Base-by-base conservation (phyloP, 495 filamentous ascomycete species). In the Evansstolkia leycettana region DNA sequence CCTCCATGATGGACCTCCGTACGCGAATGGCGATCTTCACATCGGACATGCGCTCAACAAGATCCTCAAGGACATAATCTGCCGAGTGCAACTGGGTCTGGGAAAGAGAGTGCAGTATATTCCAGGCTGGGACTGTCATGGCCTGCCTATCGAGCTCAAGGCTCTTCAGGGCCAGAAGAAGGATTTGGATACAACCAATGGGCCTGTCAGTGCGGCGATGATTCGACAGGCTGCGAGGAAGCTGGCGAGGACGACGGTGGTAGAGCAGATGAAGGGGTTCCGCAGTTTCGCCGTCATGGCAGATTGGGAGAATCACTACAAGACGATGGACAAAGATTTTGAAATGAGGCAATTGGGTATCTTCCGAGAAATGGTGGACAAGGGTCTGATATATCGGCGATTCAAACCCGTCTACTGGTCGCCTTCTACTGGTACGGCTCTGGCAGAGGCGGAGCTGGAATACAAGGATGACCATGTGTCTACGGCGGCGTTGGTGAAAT, bases 21-120 rank as follows among this genome's bases (percentile, higher is more conserved):
- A 96, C 54, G 90, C 90, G 31, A 99, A 99, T 52, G 90, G 92
- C 19, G 69, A 64, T n/a, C 67, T 99, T 2, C 90, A 99, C 53
- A 73, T 93, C 41, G 90, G 90, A n/a, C 90, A 99, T 69, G 92
- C 90, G 17, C 63, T 99, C 35, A 99, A 99, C 58, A 99, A 99
- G 55, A 81, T 96, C 38, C 60, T 94, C 32, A 99, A 99, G 67
- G 90, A 99, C 53, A 82, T 95, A 33, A 78, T 94, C 34, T 70
- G 82, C 45, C 74, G 90, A 26, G 74, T 80, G 43, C 75, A 94
- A 56, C 59, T 96, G 31, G 73, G 79, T 28, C 65, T 75, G 46
- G 89, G 89, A 24, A 78, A 76, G 50, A 65, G 74, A 28, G 73
- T 96, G 20, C 69, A 77, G n/a, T 99, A 89, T 53, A 67, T 89